Evolutionary conservation across 179 eudicot species (phyloP).

Genomic region (Carnegiea gigantea): DNA sequence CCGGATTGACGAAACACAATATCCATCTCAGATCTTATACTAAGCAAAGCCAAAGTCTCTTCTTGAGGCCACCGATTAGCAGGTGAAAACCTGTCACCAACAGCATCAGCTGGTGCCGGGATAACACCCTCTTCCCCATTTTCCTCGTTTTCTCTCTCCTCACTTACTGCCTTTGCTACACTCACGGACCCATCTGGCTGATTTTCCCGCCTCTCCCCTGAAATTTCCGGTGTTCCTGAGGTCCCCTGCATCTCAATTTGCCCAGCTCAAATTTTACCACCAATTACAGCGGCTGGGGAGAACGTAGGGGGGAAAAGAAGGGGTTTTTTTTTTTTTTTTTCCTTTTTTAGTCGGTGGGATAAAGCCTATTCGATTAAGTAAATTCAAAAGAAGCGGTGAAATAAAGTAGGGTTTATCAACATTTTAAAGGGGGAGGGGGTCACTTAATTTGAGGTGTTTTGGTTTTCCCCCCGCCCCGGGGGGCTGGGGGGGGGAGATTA

Average conservation of each 20-base stretch:
- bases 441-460: background rate
- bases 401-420: conserved; percentile 33
- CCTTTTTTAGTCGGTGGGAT: conserved; percentile 15
- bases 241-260: conserved; percentile 22
- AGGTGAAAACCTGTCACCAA: conserved; percentile 21
- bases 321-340: background rate
- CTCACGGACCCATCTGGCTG: conserved; percentile 7
- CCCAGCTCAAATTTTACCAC: conserved; percentile 3
- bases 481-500: background rate
- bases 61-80: conserved; percentile 84
- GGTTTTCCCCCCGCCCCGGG: background rate
- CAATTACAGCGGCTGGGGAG: background rate
- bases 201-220: conserved; percentile 30
- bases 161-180: background rate
- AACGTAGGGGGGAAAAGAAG: background rate
- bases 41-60: conserved; percentile 81
- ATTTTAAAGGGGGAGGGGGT: conserved; percentile 9
- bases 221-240: conserved; percentile 19
- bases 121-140: background rate
- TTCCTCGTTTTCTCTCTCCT: conserved; percentile 16
- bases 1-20: conserved; percentile 64
- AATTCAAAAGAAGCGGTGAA: conserved; percentile 5
- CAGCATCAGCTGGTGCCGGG: conserved; percentile 21
- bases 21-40: conserved; percentile 82
- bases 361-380: conserved; percentile 9